phyloP scores from a whole-genome alignment of 1,284 basidiomycete species.

The Malassezia furfur region DNA sequence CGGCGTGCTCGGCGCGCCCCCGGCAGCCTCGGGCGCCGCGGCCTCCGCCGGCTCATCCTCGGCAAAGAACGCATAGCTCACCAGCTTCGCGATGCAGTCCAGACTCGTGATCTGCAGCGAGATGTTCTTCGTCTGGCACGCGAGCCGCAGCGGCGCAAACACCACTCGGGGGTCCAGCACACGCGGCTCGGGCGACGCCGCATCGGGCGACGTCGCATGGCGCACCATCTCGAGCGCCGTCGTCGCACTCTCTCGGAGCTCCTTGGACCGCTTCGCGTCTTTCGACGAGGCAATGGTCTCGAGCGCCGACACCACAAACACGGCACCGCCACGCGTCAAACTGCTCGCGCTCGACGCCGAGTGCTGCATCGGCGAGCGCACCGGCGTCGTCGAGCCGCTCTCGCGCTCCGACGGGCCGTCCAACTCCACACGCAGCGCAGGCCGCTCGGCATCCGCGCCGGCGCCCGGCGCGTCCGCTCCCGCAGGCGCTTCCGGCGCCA shows the following conservation, averaged over 20 bases:
- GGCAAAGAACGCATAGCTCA: slow-evolving; percentile 46
- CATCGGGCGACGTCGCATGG: slow-evolving; percentile 19
- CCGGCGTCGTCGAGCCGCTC: slow-evolving; percentile 16
- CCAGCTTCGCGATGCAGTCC: slow-evolving; percentile 47
- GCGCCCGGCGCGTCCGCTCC: too few relatives aligned
- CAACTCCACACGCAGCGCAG: not conserved
- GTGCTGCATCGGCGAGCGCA: slow-evolving; percentile 23
- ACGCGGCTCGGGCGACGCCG: not conserved
- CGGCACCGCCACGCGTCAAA: slow-evolving; percentile 34
- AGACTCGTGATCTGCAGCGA: slow-evolving; percentile 37
- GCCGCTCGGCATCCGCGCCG: too few relatives aligned
- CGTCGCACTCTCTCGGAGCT: slow-evolving; percentile 32
- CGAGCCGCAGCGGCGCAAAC: slow-evolving; percentile 44
- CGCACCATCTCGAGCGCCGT: slow-evolving; percentile 44
- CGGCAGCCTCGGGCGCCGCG: slow-evolving; percentile 11
- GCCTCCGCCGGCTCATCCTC: slow-evolving; percentile 28
- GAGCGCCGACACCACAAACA: slow-evolving; percentile 45
- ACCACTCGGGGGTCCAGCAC: slow-evolving; percentile 43
- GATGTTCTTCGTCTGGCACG: slow-evolving; percentile 37
- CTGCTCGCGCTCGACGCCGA: slow-evolving; percentile 30
- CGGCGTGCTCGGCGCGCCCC: slow-evolving; percentile 18
- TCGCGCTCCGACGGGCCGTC: not conserved
- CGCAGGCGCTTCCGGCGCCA: too few relatives aligned
- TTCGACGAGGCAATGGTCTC: slow-evolving; percentile 35
- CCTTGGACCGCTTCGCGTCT: slow-evolving; percentile 41